Conservation (phyloP, 768 basidiomycete genomes). For the Cyclocybe cylindracea region DNA sequence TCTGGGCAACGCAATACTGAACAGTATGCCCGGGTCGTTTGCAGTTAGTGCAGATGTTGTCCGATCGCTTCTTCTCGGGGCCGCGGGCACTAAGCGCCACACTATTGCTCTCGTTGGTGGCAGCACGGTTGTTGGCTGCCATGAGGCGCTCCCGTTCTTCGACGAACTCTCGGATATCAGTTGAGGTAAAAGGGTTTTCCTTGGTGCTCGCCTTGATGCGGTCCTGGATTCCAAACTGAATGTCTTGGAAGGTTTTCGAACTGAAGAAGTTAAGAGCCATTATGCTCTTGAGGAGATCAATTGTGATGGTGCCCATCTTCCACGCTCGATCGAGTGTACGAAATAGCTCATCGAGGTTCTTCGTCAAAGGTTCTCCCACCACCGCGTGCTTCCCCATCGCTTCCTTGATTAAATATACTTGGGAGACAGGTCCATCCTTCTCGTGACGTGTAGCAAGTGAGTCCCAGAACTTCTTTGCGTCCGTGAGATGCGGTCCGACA, state of each 20-base stretch:
- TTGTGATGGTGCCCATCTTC: conserved; percentile 8
- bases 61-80: not conserved
- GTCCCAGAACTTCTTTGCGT: not conserved
- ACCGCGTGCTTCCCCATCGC: not conserved
- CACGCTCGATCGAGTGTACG: conserved; percentile 7
- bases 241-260: conserved; percentile 4
- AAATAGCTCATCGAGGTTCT: not conserved
- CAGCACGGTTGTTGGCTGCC: not conserved
- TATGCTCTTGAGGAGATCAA: conserved; percentile 13
- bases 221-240: conserved; percentile 6
- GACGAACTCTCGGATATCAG: not conserved
- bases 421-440: not conserved
- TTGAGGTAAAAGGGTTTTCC: conserved; percentile 7
- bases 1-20: conserved; percentile 18
- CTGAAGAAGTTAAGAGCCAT: conserved; percentile 7
- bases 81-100: not conserved
- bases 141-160: conserved; percentile 6
- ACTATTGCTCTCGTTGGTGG: not conserved
- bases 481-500: not conserved
- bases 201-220: conserved; percentile 8
- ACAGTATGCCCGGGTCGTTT: conserved; percentile 5
- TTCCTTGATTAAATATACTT: not conserved
- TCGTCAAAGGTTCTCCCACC: conserved; percentile 1
- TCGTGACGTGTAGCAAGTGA: not conserved
- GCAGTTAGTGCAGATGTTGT: conserved; percentile 15